These are phyloP conservation scores for Paxillus involutus DNA, from an alignment of 768 basidiomycete genomes.

Conservation along the genomic window DNA sequence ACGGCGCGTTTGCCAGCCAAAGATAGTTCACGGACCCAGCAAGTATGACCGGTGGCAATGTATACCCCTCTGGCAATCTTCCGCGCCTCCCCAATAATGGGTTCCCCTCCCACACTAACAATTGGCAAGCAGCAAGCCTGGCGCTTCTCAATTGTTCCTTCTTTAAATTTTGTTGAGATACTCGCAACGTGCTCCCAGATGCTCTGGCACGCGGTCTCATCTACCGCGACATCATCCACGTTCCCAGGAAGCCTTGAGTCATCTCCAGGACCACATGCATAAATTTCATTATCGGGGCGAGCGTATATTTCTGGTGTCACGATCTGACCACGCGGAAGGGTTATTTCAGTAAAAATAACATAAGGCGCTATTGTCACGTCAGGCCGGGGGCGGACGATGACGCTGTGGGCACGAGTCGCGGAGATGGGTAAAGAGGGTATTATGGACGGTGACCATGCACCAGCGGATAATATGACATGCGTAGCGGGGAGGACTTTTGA, in stretches of 20 bases:
- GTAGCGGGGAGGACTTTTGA: slow-evolving; percentile 52
- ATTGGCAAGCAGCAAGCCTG: slow-evolving; percentile 83
- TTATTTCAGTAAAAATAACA: slow-evolving; percentile 81
- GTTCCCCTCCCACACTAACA: slow-evolving; percentile 54
- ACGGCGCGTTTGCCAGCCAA: background rate
- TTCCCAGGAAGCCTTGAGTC: slow-evolving; percentile 62
- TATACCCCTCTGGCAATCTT: slow-evolving; percentile 60
- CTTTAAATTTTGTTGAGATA: slow-evolving; percentile 57
- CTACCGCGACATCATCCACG: slow-evolving; percentile 72
- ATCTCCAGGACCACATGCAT: slow-evolving; percentile 81
- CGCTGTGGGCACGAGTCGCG: slow-evolving; percentile 72
- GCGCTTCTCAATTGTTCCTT: slow-evolving; percentile 49
- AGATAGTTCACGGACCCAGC: slow-evolving; percentile 54
- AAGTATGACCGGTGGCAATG: slow-evolving; percentile 78
- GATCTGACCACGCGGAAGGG: slow-evolving; percentile 29
- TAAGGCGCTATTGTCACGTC: slow-evolving; percentile 61
- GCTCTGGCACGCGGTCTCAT: slow-evolving; percentile 52
- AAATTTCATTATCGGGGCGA: slow-evolving; percentile 67
- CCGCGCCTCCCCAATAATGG: slow-evolving; percentile 67
- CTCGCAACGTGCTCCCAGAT: slow-evolving; percentile 57
- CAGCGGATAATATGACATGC: slow-evolving; percentile 76
- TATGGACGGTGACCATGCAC: slow-evolving; percentile 79
- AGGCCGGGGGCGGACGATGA: slow-evolving; percentile 55
- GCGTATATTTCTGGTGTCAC: slow-evolving; percentile 71
- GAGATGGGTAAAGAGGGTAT: slow-evolving; percentile 55